phyloP scores from a whole-genome alignment of 192 early-diverging fungal species.

The Coemansia sp. region DNA sequence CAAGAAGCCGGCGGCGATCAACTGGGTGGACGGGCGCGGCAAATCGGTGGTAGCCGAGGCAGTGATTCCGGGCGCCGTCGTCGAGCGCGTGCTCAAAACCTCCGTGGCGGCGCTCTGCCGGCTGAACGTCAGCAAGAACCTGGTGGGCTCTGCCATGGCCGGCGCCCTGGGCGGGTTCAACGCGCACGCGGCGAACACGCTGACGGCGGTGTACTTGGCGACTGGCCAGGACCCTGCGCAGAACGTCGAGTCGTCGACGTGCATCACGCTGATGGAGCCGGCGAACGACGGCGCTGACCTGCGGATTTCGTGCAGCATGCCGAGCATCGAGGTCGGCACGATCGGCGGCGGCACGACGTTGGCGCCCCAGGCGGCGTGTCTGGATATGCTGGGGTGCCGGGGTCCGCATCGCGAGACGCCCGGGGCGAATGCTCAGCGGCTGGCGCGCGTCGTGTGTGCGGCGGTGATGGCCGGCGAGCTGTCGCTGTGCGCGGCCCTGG shows the following conservation, averaged over 20 bases:
- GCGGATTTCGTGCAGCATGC: constrained; percentile 89
- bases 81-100: constrained; percentile 83
- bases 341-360: constrained; percentile 87
- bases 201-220: constrained; percentile 86
- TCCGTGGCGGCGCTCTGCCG: constrained; percentile 72
- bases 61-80: constrained; percentile 74
- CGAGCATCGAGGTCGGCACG: constrained; percentile 91
- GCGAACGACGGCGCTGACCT: constrained; percentile 74
- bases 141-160: constrained; percentile 93
- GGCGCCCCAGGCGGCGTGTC: constrained; percentile 79
- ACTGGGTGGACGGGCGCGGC: constrained; percentile 96
- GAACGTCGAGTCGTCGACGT: constrained; percentile 90
- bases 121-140: constrained; percentile 84
- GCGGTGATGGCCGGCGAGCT: constrained; percentile 92
- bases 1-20: constrained; percentile 95
- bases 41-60: constrained; percentile 89
- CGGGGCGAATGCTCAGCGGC: constrained; percentile 78
- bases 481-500: constrained; percentile 78
- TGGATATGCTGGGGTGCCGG: constrained; percentile 85
- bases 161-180: constrained; percentile 90
- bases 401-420: constrained; percentile 75
- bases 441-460: constrained; percentile 84
- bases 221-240: constrained; percentile 96
- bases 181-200: constrained; percentile 90
- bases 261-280: constrained; percentile 92